phyloP scores from a whole-genome alignment of 306 rosid genomes.

The Biancaea sappan region DNA sequence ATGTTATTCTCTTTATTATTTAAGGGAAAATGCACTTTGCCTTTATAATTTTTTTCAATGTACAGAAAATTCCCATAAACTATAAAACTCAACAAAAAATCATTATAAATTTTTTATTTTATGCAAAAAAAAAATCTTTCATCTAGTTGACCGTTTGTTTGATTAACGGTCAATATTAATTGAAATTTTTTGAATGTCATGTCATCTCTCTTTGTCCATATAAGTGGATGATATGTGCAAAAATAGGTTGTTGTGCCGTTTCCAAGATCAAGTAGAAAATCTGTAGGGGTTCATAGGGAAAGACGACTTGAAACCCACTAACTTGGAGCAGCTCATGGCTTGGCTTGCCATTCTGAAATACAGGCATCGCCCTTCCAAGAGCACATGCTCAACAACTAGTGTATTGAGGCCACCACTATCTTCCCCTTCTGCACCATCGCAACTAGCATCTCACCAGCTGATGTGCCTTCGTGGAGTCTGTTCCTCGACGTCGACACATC shows the following conservation, averaged over 20 bases:
- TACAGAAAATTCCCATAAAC: too few species aligned
- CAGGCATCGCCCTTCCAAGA: slow-evolving; percentile 72
- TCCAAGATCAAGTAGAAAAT: slow-evolving; percentile 90
- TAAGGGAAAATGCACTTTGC: too few species aligned
- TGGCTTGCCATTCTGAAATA: slow-evolving; percentile 69
- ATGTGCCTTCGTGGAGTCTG: slow-evolving; percentile 87
- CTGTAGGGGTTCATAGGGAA: slow-evolving; percentile 91
- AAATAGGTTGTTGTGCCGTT: slow-evolving; percentile 61
- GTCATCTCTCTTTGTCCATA: too few species aligned
- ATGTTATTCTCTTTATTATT: too few species aligned
- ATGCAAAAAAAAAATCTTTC: too few species aligned
- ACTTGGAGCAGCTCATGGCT: slow-evolving; percentile 65
- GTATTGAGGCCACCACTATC: slow-evolving; percentile 78
- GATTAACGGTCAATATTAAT: too few species aligned
- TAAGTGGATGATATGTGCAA: too few species aligned
- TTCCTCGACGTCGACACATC: slow-evolving; percentile 92
- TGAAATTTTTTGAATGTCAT: too few species aligned
- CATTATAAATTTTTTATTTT: too few species aligned
- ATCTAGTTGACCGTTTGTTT: too few species aligned
- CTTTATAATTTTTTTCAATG: too few species aligned
- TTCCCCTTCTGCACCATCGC: slow-evolving; percentile 74
- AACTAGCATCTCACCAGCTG: slow-evolving; percentile 54
- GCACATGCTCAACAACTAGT: slow-evolving; percentile 80
- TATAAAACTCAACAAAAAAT: too few species aligned
- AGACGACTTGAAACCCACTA: slow-evolving; percentile 69